Conservation (phyloP, 2,329 filamentous ascomycete species). For the Beauveria australis region DNA sequence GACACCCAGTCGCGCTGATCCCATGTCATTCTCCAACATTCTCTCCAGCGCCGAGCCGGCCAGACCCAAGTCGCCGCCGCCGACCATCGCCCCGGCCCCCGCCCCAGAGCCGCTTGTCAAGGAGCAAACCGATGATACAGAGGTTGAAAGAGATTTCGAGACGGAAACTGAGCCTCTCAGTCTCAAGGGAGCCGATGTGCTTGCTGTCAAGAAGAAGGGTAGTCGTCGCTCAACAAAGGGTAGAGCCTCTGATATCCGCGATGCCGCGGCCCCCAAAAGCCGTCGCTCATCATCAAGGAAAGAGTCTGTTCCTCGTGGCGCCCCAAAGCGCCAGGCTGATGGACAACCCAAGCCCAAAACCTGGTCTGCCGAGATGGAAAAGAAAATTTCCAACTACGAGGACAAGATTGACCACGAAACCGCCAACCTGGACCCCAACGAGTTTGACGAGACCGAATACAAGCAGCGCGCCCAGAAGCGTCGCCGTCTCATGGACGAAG, state of each 20-base stretch:
- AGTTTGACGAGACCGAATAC: slow-evolving; percentile 39
- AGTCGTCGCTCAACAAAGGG: slow-evolving; percentile 36
- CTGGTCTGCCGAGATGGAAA: slow-evolving; percentile 45
- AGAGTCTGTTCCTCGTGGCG: slow-evolving; percentile 39
- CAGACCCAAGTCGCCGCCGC: slow-evolving; percentile 41
- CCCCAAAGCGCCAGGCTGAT: slow-evolving; percentile 53
- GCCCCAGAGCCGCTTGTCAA: slow-evolving; percentile 19
- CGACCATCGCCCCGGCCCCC: slow-evolving; percentile 23
- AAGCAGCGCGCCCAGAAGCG: slow-evolving; percentile 58
- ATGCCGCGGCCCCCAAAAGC: slow-evolving; percentile 39
- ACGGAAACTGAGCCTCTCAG: slow-evolving; percentile 23
- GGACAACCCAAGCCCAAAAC: slow-evolving; percentile 56
- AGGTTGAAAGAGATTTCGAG: slow-evolving; percentile 25
- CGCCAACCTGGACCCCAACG: slow-evolving; percentile 33
- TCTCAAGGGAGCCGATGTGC: neutral
- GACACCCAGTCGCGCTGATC: slow-evolving; percentile 70
- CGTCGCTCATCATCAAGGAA: slow-evolving; percentile 45
- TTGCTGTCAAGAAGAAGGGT: slow-evolving; percentile 20
- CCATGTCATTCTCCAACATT: slow-evolving; percentile 95
- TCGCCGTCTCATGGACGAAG: slow-evolving; percentile 53
- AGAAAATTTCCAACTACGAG: slow-evolving; percentile 30
- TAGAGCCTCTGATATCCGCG: slow-evolving; percentile 43
- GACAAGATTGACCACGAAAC: slow-evolving; percentile 39
- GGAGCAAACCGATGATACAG: slow-evolving; percentile 9
- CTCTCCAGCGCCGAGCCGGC: slow-evolving; percentile 70